Evolutionary conservation across 495 filamentous ascomycete species (phyloP).

Genomic region (Hyaloscypha finlandica): DNA sequence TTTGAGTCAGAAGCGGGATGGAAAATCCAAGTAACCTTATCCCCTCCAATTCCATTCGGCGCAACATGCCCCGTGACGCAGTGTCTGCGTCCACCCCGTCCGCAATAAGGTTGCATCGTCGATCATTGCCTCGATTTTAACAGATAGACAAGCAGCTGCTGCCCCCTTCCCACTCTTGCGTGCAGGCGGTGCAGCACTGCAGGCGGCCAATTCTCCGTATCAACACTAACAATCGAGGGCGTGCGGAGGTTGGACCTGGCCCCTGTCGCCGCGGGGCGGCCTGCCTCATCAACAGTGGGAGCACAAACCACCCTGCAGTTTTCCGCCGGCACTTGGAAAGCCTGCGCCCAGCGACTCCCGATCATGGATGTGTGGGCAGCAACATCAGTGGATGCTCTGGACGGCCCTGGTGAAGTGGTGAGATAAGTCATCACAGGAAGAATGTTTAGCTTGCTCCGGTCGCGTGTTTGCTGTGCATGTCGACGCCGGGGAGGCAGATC

Average conservation of each 20-base stretch:
- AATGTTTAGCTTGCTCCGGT: background rate
- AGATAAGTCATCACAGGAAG: background rate
- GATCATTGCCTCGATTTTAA: slow-evolving; percentile 8
- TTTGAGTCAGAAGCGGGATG: background rate
- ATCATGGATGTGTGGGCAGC: slow-evolving; percentile 10
- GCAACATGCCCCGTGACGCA: background rate
- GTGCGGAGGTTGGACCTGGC: background rate
- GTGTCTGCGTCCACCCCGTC: background rate
- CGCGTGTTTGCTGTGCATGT: background rate
- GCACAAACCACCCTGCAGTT: slow-evolving; percentile 12
- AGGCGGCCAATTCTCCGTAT: background rate
- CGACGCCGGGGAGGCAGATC: background rate
- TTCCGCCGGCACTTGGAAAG: slow-evolving; percentile 14
- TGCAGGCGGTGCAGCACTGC: background rate
- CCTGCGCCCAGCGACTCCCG: slow-evolving; percentile 10
- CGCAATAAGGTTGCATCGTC: slow-evolving; percentile 18
- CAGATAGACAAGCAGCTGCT: slow-evolving; percentile 2
- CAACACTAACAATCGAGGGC: background rate
- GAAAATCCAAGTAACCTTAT: background rate
- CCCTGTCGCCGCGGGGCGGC: background rate
- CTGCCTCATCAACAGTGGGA: background rate
- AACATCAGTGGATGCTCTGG: background rate
- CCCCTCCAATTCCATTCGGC: background rate
- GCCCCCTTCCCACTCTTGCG: background rate
- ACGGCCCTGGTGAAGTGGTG: background rate